Evolutionary conservation across 371 early-diverging fungal species (phyloP), one percentile per base, ranked within the genome.

Genomic region (Mortierella sp.): DNA sequence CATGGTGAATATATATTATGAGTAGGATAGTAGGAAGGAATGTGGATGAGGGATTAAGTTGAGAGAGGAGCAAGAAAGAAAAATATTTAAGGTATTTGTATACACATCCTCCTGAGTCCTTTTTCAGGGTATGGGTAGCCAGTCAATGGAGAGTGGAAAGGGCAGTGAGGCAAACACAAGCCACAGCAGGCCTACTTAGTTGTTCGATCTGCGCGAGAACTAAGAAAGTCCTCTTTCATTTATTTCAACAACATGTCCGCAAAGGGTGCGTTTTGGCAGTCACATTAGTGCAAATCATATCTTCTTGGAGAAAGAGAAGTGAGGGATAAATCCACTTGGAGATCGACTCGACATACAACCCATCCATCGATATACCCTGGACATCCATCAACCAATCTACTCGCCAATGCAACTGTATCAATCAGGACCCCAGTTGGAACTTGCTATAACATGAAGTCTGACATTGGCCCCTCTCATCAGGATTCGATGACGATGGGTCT

Each of bases 241-340:
- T 67, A 67, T 71, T 71, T 69, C 59, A 65, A 69, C 59, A 74
- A 66, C 66, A 74, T 74, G 74, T 74, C 74, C 65, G 69, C 69
- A 69, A 74, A 74, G 74, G 74, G 74, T 74, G 74, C 74, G 74
- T 74, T 63, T 7, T 60, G 52, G 61, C 74, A 74, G 74, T 74
- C 74, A 74, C 74, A 48, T 7, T 43, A 10, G 43, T 43, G 43
- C 43, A 43, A 43, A 43, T 43, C 43, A 13, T 43, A 43, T 13
- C 15, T 13, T 10, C 43, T 13, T 40, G 43, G 43, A 43, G 15
- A 3, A 43, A 15, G 10, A 28, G 6, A 53, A 13, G n/a, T 9
- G 1, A 57, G 40, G 58, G 40, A 65, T 19, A 24, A 50, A 36
- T 40, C 52, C 57, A 57, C 4, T 22, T 5, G 11, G 13, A n/a